These are phyloP conservation scores for Trametes maxima DNA, from an alignment of 768 basidiomycete species.

Conservation along the genomic window DNA sequence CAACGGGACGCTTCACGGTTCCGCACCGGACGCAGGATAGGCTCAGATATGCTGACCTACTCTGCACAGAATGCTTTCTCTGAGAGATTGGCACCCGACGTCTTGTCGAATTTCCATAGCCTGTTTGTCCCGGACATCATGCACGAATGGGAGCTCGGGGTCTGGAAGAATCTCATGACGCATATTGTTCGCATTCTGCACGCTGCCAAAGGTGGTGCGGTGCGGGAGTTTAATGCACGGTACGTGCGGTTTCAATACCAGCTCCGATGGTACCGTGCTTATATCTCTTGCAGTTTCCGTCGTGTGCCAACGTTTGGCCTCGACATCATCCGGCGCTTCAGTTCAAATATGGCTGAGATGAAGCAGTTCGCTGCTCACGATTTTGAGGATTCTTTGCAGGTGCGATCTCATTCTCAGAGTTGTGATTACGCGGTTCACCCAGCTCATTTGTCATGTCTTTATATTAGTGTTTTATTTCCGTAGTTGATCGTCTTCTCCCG, in stretches of 20 bases:
- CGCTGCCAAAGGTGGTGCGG: slow-evolving; percentile 1
- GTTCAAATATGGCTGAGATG: slow-evolving; percentile 25
- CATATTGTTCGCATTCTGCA: slow-evolving; percentile 41
- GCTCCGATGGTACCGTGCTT: background rate
- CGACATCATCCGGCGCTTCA: slow-evolving; percentile 29
- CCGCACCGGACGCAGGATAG: too few species aligned
- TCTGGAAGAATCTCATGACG: slow-evolving; percentile 40
- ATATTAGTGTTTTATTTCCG: slow-evolving; percentile 10
- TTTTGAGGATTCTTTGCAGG: slow-evolving; percentile 30
- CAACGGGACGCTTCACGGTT: too few species aligned
- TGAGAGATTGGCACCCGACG: slow-evolving; percentile 29
- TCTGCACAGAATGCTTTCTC: slow-evolving; percentile 45
- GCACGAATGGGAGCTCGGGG: slow-evolving; percentile 45
- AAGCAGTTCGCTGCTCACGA: slow-evolving; percentile 32
- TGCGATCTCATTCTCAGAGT: background rate
- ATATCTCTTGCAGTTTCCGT: slow-evolving; percentile 24
- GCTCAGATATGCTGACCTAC: too few species aligned
- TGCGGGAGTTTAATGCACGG: slow-evolving; percentile 21
- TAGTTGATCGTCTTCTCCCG: slow-evolving; percentile 1
- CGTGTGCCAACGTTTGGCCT: slow-evolving; percentile 31
- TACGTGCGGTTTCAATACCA: slow-evolving; percentile 1
- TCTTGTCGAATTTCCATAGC: background rate
- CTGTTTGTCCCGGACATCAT: slow-evolving; percentile 40
- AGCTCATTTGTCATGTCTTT: too few species aligned
- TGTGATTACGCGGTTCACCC: too few species aligned